These are phyloP conservation scores for Dryas drummondii DNA, from an alignment of 306 rosid genomes.

Conservation along the genomic window DNA sequence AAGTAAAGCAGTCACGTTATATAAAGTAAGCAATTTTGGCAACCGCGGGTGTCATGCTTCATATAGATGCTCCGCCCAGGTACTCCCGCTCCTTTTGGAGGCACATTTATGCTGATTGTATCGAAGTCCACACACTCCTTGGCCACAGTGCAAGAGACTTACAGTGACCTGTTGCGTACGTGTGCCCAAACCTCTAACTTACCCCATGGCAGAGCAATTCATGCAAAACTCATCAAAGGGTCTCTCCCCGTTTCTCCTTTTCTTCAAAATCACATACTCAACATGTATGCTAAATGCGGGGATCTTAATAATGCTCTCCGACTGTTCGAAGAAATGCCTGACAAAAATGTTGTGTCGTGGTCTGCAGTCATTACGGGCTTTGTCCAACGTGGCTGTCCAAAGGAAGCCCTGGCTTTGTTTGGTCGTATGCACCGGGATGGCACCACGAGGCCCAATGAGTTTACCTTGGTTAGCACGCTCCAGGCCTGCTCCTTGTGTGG, in stretches of 20 bases:
- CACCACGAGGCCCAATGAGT: conserved; percentile 56
- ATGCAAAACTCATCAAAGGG: conserved; percentile 52
- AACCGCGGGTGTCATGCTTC: neutral
- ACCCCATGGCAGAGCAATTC: conserved; percentile 54
- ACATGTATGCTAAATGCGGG: conserved; percentile 51
- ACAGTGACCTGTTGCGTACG: conserved; percentile 37
- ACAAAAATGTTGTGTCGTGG: conserved; percentile 71
- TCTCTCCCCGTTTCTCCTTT: conserved; percentile 50
- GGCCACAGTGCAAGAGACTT: conserved; percentile 35
- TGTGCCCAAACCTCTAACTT: conserved; percentile 38
- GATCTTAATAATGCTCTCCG: conserved; percentile 46
- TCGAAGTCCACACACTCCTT: conserved; percentile 4
- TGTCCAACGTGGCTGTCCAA: conserved; percentile 38
- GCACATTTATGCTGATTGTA: conserved; percentile 14
- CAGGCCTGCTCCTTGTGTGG: conserved; percentile 62
- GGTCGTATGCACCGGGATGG: conserved; percentile 59
- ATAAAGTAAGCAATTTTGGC: too few relatives aligned
- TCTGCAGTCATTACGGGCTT: conserved; percentile 63
- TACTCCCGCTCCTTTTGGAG: neutral
- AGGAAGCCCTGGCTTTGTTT: conserved; percentile 53
- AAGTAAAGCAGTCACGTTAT: too few relatives aligned
- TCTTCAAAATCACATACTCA: conserved; percentile 59
- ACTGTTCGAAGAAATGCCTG: conserved; percentile 76
- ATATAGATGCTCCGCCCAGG: neutral
- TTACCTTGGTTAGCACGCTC: conserved; percentile 67